Evolutionary conservation across 2,329 filamentous ascomycete genomes (phyloP).

Genomic region (Tolypocladium guangdongense): DNA sequence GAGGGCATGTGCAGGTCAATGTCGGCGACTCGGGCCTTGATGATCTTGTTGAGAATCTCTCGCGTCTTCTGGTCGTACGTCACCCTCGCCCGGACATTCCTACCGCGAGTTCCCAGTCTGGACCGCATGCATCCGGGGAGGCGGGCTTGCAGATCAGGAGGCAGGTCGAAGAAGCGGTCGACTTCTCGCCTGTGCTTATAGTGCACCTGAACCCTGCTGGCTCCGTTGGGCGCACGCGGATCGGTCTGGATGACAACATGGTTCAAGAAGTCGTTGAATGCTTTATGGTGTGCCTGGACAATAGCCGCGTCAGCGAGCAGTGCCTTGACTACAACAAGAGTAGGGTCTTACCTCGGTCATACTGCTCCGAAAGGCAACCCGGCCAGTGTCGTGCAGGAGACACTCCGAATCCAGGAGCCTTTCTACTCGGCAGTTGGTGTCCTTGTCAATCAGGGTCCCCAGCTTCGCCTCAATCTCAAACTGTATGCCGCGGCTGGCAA

Average conservation of each 20-base stretch:
- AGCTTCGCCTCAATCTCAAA: conserved; percentile 94
- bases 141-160: conserved; percentile 42
- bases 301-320: conserved; percentile 4
- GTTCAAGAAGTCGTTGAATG: conserved; percentile 80
- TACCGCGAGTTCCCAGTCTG: conserved; percentile 41
- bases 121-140: conserved; percentile 55
- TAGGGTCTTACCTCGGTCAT: conserved; percentile 70
- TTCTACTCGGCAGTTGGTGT: conserved; percentile 57
- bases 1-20: conserved; percentile 76
- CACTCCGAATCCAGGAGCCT: conserved; percentile 61
- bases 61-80: conserved; percentile 65
- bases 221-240: conserved; percentile 36
- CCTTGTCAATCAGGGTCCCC: conserved; percentile 66
- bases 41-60: conserved; percentile 66
- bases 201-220: conserved; percentile 49
- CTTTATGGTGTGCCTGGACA: conserved; percentile 62
- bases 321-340: background rate
- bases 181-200: conserved; percentile 77
- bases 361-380: conserved; percentile 67
- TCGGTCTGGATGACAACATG: conserved; percentile 47
- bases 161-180: conserved; percentile 75
- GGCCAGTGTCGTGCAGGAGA: conserved; percentile 49
- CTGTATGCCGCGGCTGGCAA: conserved; percentile 53
- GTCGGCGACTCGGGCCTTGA: conserved; percentile 83
- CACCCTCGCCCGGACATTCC: conserved; percentile 41